Percentiles rank a stretch among this genome's conserved stretches.
These are phyloP conservation scores for Metarhizium brunneum DNA, from an alignment of 2,329 filamentous ascomycete genomes.

Conservation along the genomic window DNA sequence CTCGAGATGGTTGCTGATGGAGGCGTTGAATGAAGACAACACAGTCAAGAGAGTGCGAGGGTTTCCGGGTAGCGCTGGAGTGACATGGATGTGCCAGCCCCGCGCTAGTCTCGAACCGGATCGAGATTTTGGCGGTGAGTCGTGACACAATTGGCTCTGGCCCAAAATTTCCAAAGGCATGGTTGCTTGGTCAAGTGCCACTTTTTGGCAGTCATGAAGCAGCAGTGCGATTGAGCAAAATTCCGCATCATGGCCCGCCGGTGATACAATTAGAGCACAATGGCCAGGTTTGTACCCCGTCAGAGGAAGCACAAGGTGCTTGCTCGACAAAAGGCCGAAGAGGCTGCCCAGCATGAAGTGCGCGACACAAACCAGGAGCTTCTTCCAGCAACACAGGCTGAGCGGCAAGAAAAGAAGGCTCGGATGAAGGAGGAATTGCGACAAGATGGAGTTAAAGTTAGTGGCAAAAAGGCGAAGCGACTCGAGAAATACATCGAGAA, in stretches of 20 bases:
- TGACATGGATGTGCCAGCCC: slow-evolving; percentile 9
- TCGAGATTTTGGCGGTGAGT: slow-evolving; percentile 24
- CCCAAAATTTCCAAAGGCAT: slow-evolving; percentile 25
- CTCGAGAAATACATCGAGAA: slow-evolving; percentile 69
- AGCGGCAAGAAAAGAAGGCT: slow-evolving; percentile 45
- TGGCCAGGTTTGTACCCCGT: slow-evolving; percentile 52
- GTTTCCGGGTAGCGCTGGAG: neutral
- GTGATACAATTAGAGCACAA: slow-evolving; percentile 13
- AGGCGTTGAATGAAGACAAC: slow-evolving; percentile 7
- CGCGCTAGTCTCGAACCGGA: slow-evolving; percentile 24
- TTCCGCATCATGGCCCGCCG: neutral
- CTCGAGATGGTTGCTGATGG: slow-evolving; percentile 6
- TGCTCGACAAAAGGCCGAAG: slow-evolving; percentile 47
- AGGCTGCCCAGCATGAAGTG: slow-evolving; percentile 31
- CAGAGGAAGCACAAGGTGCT: slow-evolving; percentile 61
- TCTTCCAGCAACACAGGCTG: slow-evolving; percentile 34
- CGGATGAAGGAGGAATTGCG: slow-evolving; percentile 44
- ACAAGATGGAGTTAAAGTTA: slow-evolving; percentile 44
- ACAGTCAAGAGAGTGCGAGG: neutral
- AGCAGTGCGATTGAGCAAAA: neutral
- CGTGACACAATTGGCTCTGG: slow-evolving; percentile 23
- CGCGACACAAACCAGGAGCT: slow-evolving; percentile 28
- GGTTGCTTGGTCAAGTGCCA: neutral
- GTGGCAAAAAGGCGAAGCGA: slow-evolving; percentile 56
- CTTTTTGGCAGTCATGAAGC: neutral